Base-by-base conservation (phyloP, 768 basidiomycete genomes). In the Pisolithus marmoratus region DNA sequence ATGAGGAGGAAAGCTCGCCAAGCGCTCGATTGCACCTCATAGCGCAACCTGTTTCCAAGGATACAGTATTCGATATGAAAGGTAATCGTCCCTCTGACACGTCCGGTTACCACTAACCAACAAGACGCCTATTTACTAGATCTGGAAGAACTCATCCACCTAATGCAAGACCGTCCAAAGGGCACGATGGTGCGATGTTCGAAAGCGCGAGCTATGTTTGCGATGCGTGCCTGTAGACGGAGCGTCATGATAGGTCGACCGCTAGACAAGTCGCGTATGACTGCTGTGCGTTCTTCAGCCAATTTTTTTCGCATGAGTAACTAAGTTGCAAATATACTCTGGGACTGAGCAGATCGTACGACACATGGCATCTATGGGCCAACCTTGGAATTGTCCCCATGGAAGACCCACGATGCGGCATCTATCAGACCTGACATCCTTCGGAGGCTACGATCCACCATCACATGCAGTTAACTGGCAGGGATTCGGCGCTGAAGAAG, bases 201-300 rank as follows among this genome's bases (percentile, higher is more conserved):
- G 15, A 98, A 98, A 67, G 92, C 90, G 15, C 80, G 94, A 15
- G 77, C 84, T 5, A 97, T 99, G 94, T 97, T 99, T 63, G 96
- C 96, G 0, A 90, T 85, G 80, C 81, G 94, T 34, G 96, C 96
- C 0, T 99, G 96, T 69, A 68, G 95, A 56, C 94, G 90, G 72
- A 97, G 94, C 67, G 85, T 96, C 38, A 99, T 98, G 96, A 77
- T 97, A 41, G 94, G 96, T 4, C 90, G 82, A 72, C 76, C 93
- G 11, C 74, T 98, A 54, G 92, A 78, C 36, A 74, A 69, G 53
- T 67, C 72, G 15, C 90, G 90, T 62, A 98, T 99, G 95, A 79
- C 74, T 19, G 62, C 74, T 54, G 87, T 90, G 60, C 64, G 80
- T 71, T 22, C 24, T 20, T 5, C 24, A 19, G 19, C 5, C 24